These are phyloP conservation scores for Dactylonectria macrodidyma DNA, from an alignment of 2,329 filamentous ascomycete species.

Conservation along the genomic window DNA sequence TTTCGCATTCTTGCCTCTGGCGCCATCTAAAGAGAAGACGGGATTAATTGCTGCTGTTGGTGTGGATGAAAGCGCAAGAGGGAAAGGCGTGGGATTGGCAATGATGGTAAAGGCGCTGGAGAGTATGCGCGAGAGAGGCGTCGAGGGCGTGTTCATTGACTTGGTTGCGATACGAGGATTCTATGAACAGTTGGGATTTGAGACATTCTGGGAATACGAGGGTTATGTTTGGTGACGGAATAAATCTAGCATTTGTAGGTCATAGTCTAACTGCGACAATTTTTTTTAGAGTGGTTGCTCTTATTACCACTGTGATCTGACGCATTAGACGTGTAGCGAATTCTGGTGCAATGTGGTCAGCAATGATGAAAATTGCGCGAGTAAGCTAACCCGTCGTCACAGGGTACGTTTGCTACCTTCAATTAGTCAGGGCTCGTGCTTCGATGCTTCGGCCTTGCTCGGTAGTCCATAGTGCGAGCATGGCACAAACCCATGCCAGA, in stretches of 20 bases:
- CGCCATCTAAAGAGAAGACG: slow-evolving; percentile 38
- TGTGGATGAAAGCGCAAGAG: slow-evolving; percentile 38
- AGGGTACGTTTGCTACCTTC: too few species aligned
- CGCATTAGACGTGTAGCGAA: too few species aligned
- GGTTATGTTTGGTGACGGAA: slow-evolving; percentile 2
- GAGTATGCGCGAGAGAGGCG: slow-evolving; percentile 37
- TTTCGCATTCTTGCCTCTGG: slow-evolving; percentile 38
- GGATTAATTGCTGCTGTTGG: slow-evolving; percentile 44
- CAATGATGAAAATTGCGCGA: too few species aligned
- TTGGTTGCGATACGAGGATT: slow-evolving; percentile 40
- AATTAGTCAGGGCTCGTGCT: too few species aligned
- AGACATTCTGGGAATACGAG: slow-evolving; percentile 40
- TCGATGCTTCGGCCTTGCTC: too few species aligned
- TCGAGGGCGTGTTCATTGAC: slow-evolving; percentile 41
- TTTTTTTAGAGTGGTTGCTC: too few species aligned
- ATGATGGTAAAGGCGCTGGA: slow-evolving; percentile 44
- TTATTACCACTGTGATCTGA: too few species aligned
- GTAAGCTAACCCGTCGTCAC: too few species aligned
- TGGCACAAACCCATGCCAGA: too few species aligned
- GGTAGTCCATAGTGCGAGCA: too few species aligned
- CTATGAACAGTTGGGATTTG: slow-evolving; percentile 40
- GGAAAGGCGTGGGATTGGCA: slow-evolving; percentile 39
- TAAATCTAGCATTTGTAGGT: not conserved
- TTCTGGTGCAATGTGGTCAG: too few species aligned
- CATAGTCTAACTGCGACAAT: too few species aligned